Evolutionary conservation across 805 yeast genomes (phyloP).

Genomic region (Komagataella ulmi): DNA sequence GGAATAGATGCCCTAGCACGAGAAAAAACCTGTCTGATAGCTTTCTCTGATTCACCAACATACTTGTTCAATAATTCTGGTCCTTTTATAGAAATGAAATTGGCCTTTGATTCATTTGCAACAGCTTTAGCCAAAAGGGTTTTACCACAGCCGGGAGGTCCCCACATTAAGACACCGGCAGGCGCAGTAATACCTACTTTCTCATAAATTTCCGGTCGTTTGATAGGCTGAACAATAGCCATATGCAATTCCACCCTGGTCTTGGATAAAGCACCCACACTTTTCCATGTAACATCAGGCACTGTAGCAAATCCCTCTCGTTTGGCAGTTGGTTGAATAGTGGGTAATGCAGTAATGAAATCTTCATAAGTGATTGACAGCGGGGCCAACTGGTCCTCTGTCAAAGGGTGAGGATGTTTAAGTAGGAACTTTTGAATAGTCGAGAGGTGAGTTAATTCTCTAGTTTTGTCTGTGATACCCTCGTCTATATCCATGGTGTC

Average conservation of each 20-base stretch:
- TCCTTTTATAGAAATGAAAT: slow-evolving; percentile 90
- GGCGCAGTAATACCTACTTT: slow-evolving; percentile 94
- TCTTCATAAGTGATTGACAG: slow-evolving; percentile 69
- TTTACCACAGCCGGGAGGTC: slow-evolving; percentile 99
- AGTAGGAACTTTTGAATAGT: slow-evolving; percentile 61
- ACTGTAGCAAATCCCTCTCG: slow-evolving; percentile 98
- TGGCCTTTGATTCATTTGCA: slow-evolving; percentile 93
- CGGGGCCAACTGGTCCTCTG: slow-evolving; percentile 62
- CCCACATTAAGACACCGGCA: slow-evolving; percentile 96
- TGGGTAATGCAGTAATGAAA: slow-evolving; percentile 75
- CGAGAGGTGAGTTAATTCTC: slow-evolving; percentile 18
- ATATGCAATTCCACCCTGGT: slow-evolving; percentile 85
- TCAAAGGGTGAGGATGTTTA: slow-evolving; percentile 69
- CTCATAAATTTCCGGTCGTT: slow-evolving; percentile 78
- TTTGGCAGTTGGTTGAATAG: slow-evolving; percentile 93
- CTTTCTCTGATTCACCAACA: slow-evolving; percentile 90
- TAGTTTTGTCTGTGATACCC: neutral
- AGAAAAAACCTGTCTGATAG: slow-evolving; percentile 85
- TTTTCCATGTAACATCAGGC: slow-evolving; percentile 94
- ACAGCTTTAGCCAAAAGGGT: slow-evolving; percentile 94
- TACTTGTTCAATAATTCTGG: slow-evolving; percentile 92
- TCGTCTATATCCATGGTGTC: slow-evolving; percentile 5
- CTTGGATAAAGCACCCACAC: slow-evolving; percentile 77
- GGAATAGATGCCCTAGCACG: slow-evolving; percentile 95
- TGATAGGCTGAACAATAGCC: slow-evolving; percentile 96